Evolutionary conservation across 225 moss, liverwort and hornwort genomes (phyloP).

Genomic region (Bryum argenteum): DNA sequence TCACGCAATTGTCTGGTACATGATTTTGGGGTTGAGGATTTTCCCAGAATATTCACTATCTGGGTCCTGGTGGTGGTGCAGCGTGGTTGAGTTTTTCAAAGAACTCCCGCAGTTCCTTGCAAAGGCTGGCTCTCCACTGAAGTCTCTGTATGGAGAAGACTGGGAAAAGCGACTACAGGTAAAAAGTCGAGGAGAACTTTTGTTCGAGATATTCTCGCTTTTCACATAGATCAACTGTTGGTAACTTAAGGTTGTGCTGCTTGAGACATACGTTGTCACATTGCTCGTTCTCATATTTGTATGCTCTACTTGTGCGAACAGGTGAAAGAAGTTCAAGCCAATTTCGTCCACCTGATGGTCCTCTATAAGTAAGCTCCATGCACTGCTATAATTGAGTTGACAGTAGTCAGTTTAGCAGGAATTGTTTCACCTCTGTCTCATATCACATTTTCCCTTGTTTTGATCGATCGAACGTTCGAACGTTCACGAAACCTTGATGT

Average conservation of each 20-base stretch:
- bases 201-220: background rate
- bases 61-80: constrained; percentile 37
- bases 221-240: constrained; percentile 20
- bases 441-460: background rate
- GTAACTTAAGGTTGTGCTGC: constrained; percentile 31
- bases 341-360: constrained; percentile 90
- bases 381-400: constrained; percentile 8
- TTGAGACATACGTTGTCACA: constrained; percentile 30
- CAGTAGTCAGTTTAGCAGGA: constrained; percentile 15
- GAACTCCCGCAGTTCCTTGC: constrained; percentile 89
- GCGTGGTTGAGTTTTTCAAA: constrained; percentile 93
- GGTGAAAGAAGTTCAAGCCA: constrained; percentile 93
- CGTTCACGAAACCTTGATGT: constrained; percentile 10
- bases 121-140: constrained; percentile 78
- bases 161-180: constrained; percentile 93
- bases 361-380: constrained; percentile 79
- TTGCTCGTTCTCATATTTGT: background rate
- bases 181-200: constrained; percentile 11
- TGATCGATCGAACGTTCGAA: background rate
- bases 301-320: constrained; percentile 40
- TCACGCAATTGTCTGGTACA: background rate
- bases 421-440: background rate
- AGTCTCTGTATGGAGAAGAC: constrained; percentile 72
- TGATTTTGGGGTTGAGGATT: background rate
- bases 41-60: background rate